Evolutionary conservation across 2,329 filamentous ascomycete species (phyloP).

Genomic region (Fusarium brevicatenulatum): DNA sequence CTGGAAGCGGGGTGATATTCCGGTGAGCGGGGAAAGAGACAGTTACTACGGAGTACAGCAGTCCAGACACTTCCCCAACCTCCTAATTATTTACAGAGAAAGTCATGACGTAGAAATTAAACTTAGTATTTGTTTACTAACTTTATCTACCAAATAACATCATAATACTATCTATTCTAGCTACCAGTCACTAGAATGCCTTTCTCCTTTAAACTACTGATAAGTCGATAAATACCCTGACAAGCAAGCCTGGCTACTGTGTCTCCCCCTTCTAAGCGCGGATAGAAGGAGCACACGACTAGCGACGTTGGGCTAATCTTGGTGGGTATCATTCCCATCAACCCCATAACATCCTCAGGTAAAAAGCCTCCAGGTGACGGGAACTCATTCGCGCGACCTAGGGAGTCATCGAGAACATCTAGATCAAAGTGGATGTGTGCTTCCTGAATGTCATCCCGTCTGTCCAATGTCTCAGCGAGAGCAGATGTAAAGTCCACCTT

Average conservation of each 20-base stretch:
- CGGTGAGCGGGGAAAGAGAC: too few species aligned
- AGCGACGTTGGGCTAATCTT: background rate
- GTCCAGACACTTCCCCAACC: too few species aligned
- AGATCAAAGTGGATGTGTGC: background rate
- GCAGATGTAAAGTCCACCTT: background rate
- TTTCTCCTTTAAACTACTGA: background rate
- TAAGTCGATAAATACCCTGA: background rate
- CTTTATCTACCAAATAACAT: accelerated
- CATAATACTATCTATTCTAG: background rate
- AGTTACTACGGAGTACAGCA: too few species aligned
- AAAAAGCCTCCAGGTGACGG: background rate
- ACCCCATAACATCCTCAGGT: background rate
- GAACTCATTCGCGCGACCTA: background rate
- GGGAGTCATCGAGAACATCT: background rate
- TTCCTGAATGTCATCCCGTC: background rate
- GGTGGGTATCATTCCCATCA: background rate
- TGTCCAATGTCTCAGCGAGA: background rate
- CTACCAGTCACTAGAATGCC: background rate
- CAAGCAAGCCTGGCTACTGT: background rate
- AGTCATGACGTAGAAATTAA: too few species aligned
- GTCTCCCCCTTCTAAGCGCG: background rate
- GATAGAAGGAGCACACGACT: background rate
- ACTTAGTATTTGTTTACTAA: background rate
- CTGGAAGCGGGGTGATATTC: too few species aligned
- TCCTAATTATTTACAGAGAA: too few species aligned